A percentile compares a stretch with the other conserved stretches of the same genome.
phyloP scores from a whole-genome alignment of 164 flowering plant species.

The Magnolia changhungtana region DNA sequence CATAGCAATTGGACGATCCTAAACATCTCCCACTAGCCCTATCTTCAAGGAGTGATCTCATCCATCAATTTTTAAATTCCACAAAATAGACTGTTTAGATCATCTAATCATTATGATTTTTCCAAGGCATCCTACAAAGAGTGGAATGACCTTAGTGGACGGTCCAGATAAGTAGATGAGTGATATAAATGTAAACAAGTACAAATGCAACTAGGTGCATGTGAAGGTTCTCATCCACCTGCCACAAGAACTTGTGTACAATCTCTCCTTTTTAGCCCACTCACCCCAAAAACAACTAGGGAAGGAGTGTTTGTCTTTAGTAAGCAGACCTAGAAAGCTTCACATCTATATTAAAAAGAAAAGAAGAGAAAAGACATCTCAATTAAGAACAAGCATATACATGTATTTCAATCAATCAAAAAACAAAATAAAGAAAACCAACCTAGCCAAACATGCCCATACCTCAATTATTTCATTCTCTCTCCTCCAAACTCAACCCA shows the following conservation, averaged over 20 bases:
- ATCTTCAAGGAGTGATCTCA: too few species aligned
- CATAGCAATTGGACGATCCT: not conserved
- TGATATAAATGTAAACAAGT: too few species aligned
- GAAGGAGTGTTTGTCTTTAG: not conserved
- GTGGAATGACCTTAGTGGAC: too few species aligned
- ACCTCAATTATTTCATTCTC: slow-evolving; percentile 16
- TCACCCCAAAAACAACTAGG: not conserved
- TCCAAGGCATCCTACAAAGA: too few species aligned
- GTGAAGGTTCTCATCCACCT: not conserved
- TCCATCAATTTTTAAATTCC: too few species aligned
- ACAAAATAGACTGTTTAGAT: too few species aligned
- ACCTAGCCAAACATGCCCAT: slow-evolving; percentile 6
- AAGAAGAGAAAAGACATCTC: not conserved
- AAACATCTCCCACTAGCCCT: not conserved
- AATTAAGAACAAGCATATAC: not conserved
- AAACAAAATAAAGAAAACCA: not conserved
- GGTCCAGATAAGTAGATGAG: too few species aligned
- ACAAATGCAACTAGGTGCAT: too few species aligned
- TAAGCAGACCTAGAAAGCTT: not conserved
- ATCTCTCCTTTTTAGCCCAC: too few species aligned
- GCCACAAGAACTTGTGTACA: not conserved
- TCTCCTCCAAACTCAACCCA: slow-evolving; percentile 15
- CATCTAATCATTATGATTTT: too few species aligned
- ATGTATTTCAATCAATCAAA: not conserved
- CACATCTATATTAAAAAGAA: not conserved